phyloP scores from a whole-genome alignment of 164 flowering plant species.

The Chimonanthus praecox region DNA sequence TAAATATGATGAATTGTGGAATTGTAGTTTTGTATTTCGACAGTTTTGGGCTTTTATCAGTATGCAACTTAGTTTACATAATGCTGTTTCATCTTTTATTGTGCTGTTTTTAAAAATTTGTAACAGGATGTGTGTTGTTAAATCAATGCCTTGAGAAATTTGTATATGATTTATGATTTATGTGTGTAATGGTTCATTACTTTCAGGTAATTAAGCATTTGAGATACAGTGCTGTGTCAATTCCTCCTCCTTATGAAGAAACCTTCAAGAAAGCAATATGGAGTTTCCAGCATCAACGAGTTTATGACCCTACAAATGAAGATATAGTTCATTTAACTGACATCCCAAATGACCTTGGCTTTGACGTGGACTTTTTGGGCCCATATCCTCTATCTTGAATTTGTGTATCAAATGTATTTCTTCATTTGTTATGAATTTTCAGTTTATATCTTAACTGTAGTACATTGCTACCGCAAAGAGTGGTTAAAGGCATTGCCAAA shows the following conservation, averaged over 20 bases:
- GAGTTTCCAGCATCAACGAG: conserved; percentile 90
- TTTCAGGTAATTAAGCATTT: conserved; percentile 87
- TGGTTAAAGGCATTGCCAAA: conserved; percentile 77
- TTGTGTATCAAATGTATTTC: conserved; percentile 1
- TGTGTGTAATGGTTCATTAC: not conserved
- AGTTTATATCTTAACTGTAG: conserved; percentile 39
- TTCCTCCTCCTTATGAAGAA: conserved; percentile 84
- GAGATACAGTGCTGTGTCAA: conserved; percentile 51
- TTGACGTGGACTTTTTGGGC: conserved; percentile 84
- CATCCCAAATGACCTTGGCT: conserved; percentile 30
- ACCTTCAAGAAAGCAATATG: conserved; percentile 80
- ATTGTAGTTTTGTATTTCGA: no score
- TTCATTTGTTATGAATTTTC: not conserved
- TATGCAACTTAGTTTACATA: not conserved
- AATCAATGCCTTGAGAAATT: not conserved
- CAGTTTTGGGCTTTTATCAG: not conserved
- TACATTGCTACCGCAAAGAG: conserved; percentile 56
- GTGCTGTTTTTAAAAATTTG: not conserved
- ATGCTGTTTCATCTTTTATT: not conserved
- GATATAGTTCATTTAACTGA: conserved; percentile 67
- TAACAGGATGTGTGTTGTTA: not conserved
- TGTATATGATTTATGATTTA: not conserved
- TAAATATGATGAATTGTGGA: not conserved
- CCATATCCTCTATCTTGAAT: conserved; percentile 73
- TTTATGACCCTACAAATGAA: conserved; percentile 67